Percentiles rank a stretch among this genome's conserved stretches.
Evolutionary conservation across 2,329 filamentous ascomycete species (phyloP).

Genomic region (Epichloe sylvatica): DNA sequence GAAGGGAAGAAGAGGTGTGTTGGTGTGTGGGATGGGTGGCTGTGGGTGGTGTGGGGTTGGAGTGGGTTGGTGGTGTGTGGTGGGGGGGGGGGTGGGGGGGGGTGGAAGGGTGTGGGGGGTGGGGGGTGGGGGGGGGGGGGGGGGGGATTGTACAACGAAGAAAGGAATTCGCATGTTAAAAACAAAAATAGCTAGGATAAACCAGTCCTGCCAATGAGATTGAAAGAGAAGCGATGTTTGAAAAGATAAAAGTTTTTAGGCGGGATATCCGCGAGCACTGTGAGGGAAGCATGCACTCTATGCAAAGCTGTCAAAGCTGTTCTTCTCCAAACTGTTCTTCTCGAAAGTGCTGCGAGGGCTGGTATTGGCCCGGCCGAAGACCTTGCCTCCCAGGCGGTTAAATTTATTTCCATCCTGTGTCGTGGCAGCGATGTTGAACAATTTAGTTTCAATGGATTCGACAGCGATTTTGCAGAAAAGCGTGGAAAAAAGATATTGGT

Average conservation of each 20-base stretch:
- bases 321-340: slow-evolving; percentile 33
- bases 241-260: neutral
- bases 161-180: neutral
- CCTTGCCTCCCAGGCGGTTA: slow-evolving; percentile 41
- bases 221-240: neutral
- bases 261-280: neutral
- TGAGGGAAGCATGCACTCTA: slow-evolving; percentile 3
- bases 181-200: slow-evolving; percentile 2
- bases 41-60: too few relatives aligned
- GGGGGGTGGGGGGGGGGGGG: too few relatives aligned
- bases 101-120: too few relatives aligned
- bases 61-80: too few relatives aligned
- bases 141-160: neutral
- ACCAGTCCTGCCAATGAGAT: slow-evolving; percentile 1
- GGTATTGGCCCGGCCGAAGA: slow-evolving; percentile 40
- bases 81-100: too few relatives aligned
- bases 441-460: slow-evolving; percentile 40
- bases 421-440: slow-evolving; percentile 35
- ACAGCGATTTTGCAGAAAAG: slow-evolving; percentile 80
- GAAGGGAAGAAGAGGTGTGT: too few relatives aligned
- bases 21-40: too few relatives aligned
- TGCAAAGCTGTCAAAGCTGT: slow-evolving; percentile 26
- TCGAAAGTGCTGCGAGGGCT: slow-evolving; percentile 41
- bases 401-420: slow-evolving; percentile 34
- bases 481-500: slow-evolving; percentile 82